Conservation (phyloP, 2,329 filamentous ascomycete genomes). For the Verticillium albo-atrum region DNA sequence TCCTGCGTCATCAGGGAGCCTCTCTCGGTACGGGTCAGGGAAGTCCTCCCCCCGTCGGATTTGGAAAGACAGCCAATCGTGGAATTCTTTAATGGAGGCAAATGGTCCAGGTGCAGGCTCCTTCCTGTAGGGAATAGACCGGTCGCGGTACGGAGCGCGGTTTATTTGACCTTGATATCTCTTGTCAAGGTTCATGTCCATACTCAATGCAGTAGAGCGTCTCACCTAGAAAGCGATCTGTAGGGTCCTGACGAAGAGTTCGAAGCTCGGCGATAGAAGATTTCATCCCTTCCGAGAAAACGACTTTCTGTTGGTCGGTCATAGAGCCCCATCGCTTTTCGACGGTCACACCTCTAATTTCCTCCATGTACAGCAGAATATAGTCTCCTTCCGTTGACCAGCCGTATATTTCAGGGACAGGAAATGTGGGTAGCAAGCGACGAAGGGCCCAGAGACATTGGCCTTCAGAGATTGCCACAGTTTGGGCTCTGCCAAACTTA, state of each 20-base stretch:
- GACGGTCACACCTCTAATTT: constrained; percentile 2
- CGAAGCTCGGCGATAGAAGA: background rate
- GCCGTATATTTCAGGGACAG: constrained; percentile 12
- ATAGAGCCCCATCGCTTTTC: constrained; percentile 3
- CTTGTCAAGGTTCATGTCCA: background rate
- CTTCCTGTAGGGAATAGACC: constrained; percentile 3
- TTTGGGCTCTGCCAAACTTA: constrained; percentile 2
- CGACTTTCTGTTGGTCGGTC: background rate
- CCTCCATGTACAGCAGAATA: constrained; percentile 8
- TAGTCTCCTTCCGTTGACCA: background rate
- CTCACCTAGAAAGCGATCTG: constrained; percentile 5
- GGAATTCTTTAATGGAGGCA: constrained; percentile 3
- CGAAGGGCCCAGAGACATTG: constrained; percentile 7
- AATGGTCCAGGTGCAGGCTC: constrained; percentile 7
- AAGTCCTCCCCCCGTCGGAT: background rate
- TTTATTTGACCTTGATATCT: constrained; percentile 10
- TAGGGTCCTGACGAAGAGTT: constrained; percentile 4
- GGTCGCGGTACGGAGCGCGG: constrained; percentile 1
- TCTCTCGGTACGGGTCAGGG: background rate
- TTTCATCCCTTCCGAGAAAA: constrained; percentile 1
- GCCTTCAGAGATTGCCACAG: constrained; percentile 1
- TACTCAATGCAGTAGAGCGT: too few relatives aligned
- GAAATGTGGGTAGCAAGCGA: constrained; percentile 4
- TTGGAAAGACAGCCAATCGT: constrained; percentile 11
- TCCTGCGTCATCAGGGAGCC: background rate